Evolutionary conservation across 1,284 basidiomycete genomes (phyloP), one percentile per base, ranked within the genome.

Genomic region (Coniophora puteana): DNA sequence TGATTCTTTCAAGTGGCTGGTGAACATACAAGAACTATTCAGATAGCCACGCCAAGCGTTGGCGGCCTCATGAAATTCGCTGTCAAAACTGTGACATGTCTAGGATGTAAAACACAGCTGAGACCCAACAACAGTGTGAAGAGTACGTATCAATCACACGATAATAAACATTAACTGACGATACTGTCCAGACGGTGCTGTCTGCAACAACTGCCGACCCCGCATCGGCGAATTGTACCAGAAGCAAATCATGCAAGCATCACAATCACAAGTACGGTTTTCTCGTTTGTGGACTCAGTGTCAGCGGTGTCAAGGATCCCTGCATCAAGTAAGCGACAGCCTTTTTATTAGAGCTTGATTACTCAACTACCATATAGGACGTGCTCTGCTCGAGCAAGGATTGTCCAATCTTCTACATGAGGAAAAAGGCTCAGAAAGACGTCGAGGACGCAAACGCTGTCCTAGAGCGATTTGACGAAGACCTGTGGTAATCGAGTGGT

Each of bases 21-120:
- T 2, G 92, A 93, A 49, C 93, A 97, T 55, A 97, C 93, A 2
- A 74, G 94, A 29, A 83, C 90, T 0, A 95, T 97, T 40, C 83
- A 91, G 48, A 94, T 97, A 36, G 92, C 93, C 3, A 97, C 93
- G 1, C 93, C 93, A 0, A 94, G 90, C 0, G 78, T 92, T 8
- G 94, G 94, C 16, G 93, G 93, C 12, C 62, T 98, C 40, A 98
- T 97, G 94, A 95, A 94, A 62, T 98, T 95, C 54, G 92, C 93
- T 0, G 90, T 95, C 20, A 94, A 93, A 66, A 93, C 89, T 0
- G 79, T 88, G 0, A 97, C 91, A 2, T 98, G 93, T 56, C 68
- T 98, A 27, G 90, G 93, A 0, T 98, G 93, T 66, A 93, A 93
- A 62, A 93, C 93, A 0, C 83, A 90, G 10, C 58, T 97, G 39